Evolutionary conservation across 768 basidiomycete genomes (phyloP).

Genomic region (Amanita exitialis): DNA sequence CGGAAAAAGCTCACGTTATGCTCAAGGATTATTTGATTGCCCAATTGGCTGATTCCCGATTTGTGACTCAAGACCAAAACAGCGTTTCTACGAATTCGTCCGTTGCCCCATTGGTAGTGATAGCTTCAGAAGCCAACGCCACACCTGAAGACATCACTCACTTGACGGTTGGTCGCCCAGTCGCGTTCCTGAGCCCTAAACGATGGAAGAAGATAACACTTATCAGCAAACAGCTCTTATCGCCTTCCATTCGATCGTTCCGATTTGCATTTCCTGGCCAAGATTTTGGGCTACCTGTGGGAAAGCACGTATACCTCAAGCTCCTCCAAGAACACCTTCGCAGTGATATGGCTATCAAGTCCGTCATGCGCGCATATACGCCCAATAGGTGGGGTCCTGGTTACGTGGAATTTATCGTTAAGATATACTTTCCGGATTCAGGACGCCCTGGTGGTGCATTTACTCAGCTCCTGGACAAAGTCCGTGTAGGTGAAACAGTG

Average conservation of each 20-base stretch:
- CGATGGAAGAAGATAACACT: conserved; percentile 40
- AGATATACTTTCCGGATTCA: conserved; percentile 32
- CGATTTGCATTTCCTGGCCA: conserved; percentile 37
- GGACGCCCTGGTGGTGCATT: conserved; percentile 39
- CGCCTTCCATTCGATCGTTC: conserved; percentile 40
- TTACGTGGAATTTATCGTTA: conserved; percentile 43
- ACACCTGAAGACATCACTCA: background rate
- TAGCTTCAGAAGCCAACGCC: background rate
- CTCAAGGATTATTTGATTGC: conserved; percentile 46
- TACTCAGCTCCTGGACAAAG: conserved; percentile 33
- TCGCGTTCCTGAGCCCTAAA: conserved; percentile 28
- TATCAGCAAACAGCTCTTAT: conserved; percentile 24
- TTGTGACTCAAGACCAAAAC: background rate
- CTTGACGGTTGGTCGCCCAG: background rate
- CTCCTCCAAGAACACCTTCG: conserved; percentile 22
- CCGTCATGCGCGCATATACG: conserved; percentile 51
- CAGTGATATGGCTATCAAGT: conserved; percentile 18
- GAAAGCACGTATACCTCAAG: conserved; percentile 50
- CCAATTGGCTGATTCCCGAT: conserved; percentile 21
- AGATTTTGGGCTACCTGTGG: conserved; percentile 42
- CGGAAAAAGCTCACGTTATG: conserved; percentile 34
- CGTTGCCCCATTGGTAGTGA: conserved; percentile 8
- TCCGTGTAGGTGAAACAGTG: conserved; percentile 36
- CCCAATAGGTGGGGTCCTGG: conserved; percentile 32
- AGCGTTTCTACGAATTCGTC: background rate